Evolutionary conservation across 2,329 filamentous ascomycete species (phyloP), one percentile per base, ranked within the genome.

Genomic region (Pseudogymnoascus sp.): DNA sequence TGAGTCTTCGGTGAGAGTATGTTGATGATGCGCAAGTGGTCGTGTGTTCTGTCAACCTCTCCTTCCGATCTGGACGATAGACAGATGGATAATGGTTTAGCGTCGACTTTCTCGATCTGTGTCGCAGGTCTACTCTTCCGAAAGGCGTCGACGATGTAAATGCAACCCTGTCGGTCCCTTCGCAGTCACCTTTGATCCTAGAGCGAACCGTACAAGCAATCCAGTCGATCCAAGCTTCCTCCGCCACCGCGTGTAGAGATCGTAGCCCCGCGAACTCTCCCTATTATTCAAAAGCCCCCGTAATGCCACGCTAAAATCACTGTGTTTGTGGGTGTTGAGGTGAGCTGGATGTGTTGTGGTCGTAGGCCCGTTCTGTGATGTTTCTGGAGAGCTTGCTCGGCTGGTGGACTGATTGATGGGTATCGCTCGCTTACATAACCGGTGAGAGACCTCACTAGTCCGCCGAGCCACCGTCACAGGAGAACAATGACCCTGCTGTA

Each of bases 1-100:
- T 54, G 38, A 62, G 58, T 57, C 47, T 35, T 60, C 57, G n/a
- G 59, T 58, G 58, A 58, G 34, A 38, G 6, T 37, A 22, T 64
- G 20, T 14, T 34, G 20, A 50, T 32, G 47, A 22, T 18, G 16
- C 35, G 54, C 50, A 11, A 57, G 32, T 20, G 22, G 35, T 39
- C 50, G 50, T 30, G 37, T 25, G 58, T 9, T 47, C 16, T 38
- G 34, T n/a, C 37, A 11, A 35, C 14, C 3, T 25, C 20, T 28
- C 16, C 14, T 22, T 12, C 30, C 34, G 30, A 50, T 14, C 9
- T 57, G 16, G 34, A 32, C 35, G 35, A 30, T 30, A 14, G 12
- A 58, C 16, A 9, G 16, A 7, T 20, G 14, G 4, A 39, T 32
- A 59, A 32, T 20, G 14, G 22, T 9, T 9, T n/a, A 30, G 18